A percentile compares a stretch with the other conserved stretches of the same genome.
Conservation (phyloP, 768 basidiomycete species). For the Cubamyces sp. region DNA sequence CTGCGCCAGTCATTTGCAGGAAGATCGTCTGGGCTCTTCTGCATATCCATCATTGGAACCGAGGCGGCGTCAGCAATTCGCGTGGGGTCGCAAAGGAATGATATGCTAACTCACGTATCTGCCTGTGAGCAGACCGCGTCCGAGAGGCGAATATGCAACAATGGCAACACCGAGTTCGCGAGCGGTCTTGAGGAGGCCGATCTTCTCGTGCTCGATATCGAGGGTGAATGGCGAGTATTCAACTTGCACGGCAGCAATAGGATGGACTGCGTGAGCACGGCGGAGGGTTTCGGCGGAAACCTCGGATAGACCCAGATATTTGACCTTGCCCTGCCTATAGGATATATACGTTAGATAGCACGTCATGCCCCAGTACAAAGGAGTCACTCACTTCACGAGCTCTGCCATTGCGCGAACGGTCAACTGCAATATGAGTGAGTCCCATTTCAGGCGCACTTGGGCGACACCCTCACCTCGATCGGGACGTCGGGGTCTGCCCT, state of each 20-base stretch:
- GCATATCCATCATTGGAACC: neutral
- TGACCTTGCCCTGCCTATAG: constrained; percentile 34
- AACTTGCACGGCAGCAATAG: constrained; percentile 48
- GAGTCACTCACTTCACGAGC: constrained; percentile 30
- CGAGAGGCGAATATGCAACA: constrained; percentile 48
- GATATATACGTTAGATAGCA: neutral
- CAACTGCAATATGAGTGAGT: neutral
- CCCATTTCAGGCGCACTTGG: neutral
- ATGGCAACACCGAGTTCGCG: constrained; percentile 49
- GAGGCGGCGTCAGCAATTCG: neutral
- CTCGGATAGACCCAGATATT: constrained; percentile 38
- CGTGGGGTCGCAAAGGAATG: neutral
- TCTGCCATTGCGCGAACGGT: constrained; percentile 35
- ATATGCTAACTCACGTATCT: constrained; percentile 24
- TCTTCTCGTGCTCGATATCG: constrained; percentile 46
- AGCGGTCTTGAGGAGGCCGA: constrained; percentile 44
- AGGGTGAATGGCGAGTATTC: constrained; percentile 50
- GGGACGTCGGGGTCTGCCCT: constrained; percentile 31
- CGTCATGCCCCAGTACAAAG: neutral
- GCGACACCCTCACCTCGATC: constrained; percentile 26
- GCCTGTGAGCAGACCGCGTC: constrained; percentile 37
- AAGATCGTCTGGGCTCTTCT: constrained; percentile 39
- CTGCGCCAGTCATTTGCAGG: constrained; percentile 34
- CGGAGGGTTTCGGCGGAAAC: constrained; percentile 30
- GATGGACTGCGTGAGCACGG: constrained; percentile 45